These are phyloP conservation scores for Biscogniauxia mediterranea DNA, from an alignment of 2,329 filamentous ascomycete genomes.

Conservation along the genomic window DNA sequence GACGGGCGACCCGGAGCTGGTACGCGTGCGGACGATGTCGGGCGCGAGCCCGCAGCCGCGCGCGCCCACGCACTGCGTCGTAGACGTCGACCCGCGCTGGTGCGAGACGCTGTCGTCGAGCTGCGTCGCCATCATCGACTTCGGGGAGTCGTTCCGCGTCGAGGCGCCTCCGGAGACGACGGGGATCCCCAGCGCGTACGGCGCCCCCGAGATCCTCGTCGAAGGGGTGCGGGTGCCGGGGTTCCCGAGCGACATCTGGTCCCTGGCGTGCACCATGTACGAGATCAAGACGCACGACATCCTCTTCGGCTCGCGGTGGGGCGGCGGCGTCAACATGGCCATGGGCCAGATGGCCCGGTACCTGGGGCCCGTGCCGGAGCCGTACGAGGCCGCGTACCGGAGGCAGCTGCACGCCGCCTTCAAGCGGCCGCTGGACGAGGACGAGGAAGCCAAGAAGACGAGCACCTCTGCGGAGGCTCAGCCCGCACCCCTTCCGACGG, in stretches of 20 bases:
- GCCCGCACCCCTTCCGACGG: too few species aligned
- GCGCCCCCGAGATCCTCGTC: conserved; percentile 1
- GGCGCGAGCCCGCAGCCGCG: neutral
- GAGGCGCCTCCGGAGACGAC: neutral
- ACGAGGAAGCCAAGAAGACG: too few species aligned
- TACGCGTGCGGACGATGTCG: neutral
- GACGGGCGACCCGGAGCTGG: neutral
- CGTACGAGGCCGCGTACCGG: neutral
- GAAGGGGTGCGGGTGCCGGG: neutral
- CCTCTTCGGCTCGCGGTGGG: neutral
- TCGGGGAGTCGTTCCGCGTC: neutral
- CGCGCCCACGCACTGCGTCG: neutral
- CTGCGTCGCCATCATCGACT: neutral
- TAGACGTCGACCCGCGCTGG: neutral
- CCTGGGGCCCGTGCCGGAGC: conserved; percentile 1
- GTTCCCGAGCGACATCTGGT: conserved; percentile 2
- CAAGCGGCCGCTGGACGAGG: too few species aligned
- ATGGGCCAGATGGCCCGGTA: neutral
- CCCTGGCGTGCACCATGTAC: conserved; percentile 2
- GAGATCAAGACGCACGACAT: neutral
- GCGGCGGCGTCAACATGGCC: neutral
- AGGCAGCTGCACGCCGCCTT: neutral
- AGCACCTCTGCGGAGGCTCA: too few species aligned
- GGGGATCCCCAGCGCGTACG: neutral
- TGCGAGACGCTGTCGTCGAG: neutral